Evolutionary conservation across 768 basidiomycete species (phyloP).

Genomic region (Tulasnella sp.): DNA sequence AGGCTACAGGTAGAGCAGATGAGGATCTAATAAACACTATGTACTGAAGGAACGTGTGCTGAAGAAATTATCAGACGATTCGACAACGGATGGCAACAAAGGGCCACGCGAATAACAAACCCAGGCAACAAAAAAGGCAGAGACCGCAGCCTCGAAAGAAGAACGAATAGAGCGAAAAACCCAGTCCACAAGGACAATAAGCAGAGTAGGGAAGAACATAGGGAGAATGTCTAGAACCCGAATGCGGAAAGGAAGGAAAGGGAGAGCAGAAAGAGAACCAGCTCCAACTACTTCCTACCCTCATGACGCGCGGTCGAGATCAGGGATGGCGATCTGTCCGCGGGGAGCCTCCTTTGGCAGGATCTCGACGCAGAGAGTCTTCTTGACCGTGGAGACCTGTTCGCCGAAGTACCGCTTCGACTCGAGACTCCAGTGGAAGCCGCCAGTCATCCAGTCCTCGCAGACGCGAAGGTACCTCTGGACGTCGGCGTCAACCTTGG

Average conservation of each 20-base stretch:
- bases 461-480: conserved; percentile 31
- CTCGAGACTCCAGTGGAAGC: conserved; percentile 36
- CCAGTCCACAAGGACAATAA: not conserved
- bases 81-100: not conserved
- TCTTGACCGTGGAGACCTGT: conserved; percentile 31
- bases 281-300: not conserved
- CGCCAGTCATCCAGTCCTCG: conserved; percentile 35
- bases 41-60: conserved; percentile 2
- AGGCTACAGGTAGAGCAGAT: conserved; percentile 17
- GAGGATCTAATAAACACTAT: conserved; percentile 15
- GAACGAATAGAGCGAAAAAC: conserved; percentile 9
- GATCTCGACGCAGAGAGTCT: conserved; percentile 26
- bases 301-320: conserved; percentile 25
- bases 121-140: not conserved
- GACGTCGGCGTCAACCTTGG: conserved; percentile 32
- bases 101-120: not conserved
- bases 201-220: conserved; percentile 13
- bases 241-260: not conserved
- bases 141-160: conserved; percentile 1
- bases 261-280: conserved; percentile 13
- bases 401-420: conserved; percentile 36
- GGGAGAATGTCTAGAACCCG: not conserved
- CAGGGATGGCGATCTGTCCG: conserved; percentile 33
- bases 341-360: conserved; percentile 29
- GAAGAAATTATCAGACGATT: conserved; percentile 2